Base-by-base conservation (phyloP, 140 eudicot species). In the Flaveria floridana region DNA sequence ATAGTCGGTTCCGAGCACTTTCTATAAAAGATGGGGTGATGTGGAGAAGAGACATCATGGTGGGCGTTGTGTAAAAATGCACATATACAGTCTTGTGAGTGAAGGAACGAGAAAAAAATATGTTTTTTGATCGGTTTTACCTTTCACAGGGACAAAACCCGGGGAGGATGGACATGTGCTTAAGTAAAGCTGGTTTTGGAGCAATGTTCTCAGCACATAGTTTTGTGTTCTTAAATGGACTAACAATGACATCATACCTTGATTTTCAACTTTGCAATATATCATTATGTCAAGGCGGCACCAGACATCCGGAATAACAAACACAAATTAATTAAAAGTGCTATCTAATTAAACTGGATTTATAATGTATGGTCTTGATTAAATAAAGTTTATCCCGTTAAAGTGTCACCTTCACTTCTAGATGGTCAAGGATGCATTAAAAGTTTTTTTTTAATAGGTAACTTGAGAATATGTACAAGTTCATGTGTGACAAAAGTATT, bases 381-480 rank as follows among this genome's bases (percentile, higher is more conserved):
- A 65, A 18, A 28, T 46, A 26, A 48, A 80, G 76, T 47, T 61
- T 67, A 53, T 37, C 56, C 37, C 59, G 80, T 74, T 80, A 47
- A 74, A 47, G 61, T 68, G 80, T 80, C 80, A 47, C 42, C 59
- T 74, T 80, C 80, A 34, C 72, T 67, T 74, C 72, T 69, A 74
- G 79, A 80, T 67, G 72, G 84, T 80, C 80, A 80, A 80, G 75
- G 80, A 11, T 58, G 76, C 67, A 74, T 74, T 46, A 7, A 56
- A 44, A 7, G 12, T 1, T 44, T 56, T 74, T 56, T 62, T 39
- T 16, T 28, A 63, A 63, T 30, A 63, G 76, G 83, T 79, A 67
- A 78, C 83, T 79, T 79, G 71, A 73, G 64, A 79, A 57, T 73
- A 67, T 73, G 79, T 46, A 73, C 44, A 73, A 78, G 50, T 44